Evolutionary conservation across 1,139 yeast genomes (phyloP).

Genomic region (Nadsonia starkeyi-henricii): DNA sequence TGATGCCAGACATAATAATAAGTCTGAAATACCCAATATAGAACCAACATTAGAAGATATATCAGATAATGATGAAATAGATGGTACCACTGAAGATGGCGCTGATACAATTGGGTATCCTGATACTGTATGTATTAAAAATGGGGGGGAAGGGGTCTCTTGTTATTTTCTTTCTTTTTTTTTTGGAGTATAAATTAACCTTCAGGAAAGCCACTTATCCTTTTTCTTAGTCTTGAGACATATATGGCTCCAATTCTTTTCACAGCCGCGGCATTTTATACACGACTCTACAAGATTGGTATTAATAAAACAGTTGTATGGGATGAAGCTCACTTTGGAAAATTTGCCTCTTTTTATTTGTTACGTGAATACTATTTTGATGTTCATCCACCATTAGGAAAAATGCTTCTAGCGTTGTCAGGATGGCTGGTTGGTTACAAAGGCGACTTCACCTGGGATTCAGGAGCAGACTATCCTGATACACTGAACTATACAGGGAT

Average conservation of each 20-base stretch:
- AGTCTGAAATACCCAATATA: too few relatives aligned
- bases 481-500: slow-evolving; percentile 75
- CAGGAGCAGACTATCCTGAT: slow-evolving; percentile 77
- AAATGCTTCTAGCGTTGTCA: slow-evolving; percentile 89
- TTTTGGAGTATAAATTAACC: too few relatives aligned
- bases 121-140: too few relatives aligned
- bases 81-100: too few relatives aligned
- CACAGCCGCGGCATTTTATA: slow-evolving; percentile 48
- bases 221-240: slow-evolving; percentile 3
- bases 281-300: slow-evolving; percentile 58
- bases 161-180: too few relatives aligned
- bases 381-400: slow-evolving; percentile 97
- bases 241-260: slow-evolving; percentile 39
- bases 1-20: neutral
- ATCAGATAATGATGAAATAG: too few relatives aligned
- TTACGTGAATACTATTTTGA: slow-evolving; percentile 93
- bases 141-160: too few relatives aligned
- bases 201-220: too few relatives aligned
- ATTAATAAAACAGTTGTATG: slow-evolving; percentile 59
- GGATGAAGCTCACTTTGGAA: slow-evolving; percentile 68
- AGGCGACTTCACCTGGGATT: slow-evolving; percentile 89
- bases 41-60: too few relatives aligned
- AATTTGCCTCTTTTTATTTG: slow-evolving; percentile 83
- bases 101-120: too few relatives aligned
- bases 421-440: slow-evolving; percentile 95